Percentiles rank a stretch among this genome's conserved stretches.
These are phyloP conservation scores for Ganoderma boninense DNA, from an alignment of 1,284 basidiomycete genomes.

Conservation along the genomic window DNA sequence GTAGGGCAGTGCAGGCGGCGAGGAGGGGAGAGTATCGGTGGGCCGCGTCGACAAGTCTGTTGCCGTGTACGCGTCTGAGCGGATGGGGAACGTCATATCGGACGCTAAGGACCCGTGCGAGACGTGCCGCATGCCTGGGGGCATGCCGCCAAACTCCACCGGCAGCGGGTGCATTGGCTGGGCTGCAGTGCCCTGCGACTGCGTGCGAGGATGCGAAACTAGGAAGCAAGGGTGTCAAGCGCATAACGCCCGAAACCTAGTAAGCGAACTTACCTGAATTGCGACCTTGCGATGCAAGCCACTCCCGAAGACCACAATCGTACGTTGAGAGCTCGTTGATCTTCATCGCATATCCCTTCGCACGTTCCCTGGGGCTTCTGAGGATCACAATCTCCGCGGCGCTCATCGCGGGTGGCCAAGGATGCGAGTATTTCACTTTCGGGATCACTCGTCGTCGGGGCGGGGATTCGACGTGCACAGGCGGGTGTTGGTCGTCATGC, in stretches of 20 bases:
- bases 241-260: not conserved
- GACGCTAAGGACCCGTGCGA: conserved; percentile 77
- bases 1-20: conserved; percentile 80
- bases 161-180: conserved; percentile 30
- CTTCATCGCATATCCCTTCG: conserved; percentile 80
- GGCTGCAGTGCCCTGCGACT: conserved; percentile 26
- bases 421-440: conserved; percentile 51
- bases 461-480: conserved; percentile 24
- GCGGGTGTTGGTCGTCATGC: conserved; percentile 1
- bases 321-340: conserved; percentile 83
- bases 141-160: conserved; percentile 27
- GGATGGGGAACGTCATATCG: conserved; percentile 79
- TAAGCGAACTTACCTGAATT: conserved; percentile 57
- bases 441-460: conserved; percentile 27
- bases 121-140: conserved; percentile 64
- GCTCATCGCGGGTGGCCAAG: conserved; percentile 79
- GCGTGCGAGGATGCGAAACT: conserved; percentile 23
- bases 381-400: conserved; percentile 72
- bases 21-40: conserved; percentile 54
- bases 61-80: conserved; percentile 77
- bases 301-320: conserved; percentile 83
- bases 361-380: conserved; percentile 76
- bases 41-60: conserved; percentile 71
- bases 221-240: not conserved
- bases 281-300: conserved; percentile 56